A percentile compares a stretch with the other conserved stretches of the same genome.
These are phyloP conservation scores for Lippia alba DNA, from an alignment of 305 asterid species.

Conservation along the genomic window DNA sequence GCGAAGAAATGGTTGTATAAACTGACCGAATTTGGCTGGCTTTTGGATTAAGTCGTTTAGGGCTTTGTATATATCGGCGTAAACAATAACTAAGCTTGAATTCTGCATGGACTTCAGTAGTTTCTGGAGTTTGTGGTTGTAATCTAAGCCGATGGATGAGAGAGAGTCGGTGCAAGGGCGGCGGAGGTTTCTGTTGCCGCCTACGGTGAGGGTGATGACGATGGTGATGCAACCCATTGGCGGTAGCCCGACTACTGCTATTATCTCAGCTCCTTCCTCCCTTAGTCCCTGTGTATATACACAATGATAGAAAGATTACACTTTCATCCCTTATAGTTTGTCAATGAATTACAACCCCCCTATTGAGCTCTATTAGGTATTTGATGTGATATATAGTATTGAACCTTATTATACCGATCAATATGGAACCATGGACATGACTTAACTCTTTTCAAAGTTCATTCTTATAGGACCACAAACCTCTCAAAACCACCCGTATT, in stretches of 20 bases:
- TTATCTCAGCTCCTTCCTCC: slow-evolving; percentile 49
- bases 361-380: too few relatives aligned
- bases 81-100: slow-evolving; percentile 27
- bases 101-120: slow-evolving; percentile 30
- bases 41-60: slow-evolving; percentile 44
- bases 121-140: slow-evolving; percentile 41
- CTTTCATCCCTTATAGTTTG: too few relatives aligned
- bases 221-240: slow-evolving; percentile 68
- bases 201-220: slow-evolving; percentile 45
- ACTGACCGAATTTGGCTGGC: slow-evolving; percentile 49
- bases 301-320: too few relatives aligned
- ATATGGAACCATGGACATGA: too few relatives aligned
- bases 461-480: too few relatives aligned
- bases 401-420: too few relatives aligned
- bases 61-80: slow-evolving; percentile 45
- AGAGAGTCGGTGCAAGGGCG: slow-evolving; percentile 42
- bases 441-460: too few relatives aligned
- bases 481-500: too few relatives aligned
- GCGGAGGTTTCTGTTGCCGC: too few relatives aligned
- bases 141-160: slow-evolving; percentile 39
- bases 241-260: slow-evolving; percentile 58
- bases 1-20: background rate
- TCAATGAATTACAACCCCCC: too few relatives aligned
- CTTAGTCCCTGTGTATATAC: too few relatives aligned
- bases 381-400: too few relatives aligned